Evolutionary conservation across 768 basidiomycete genomes (phyloP).

Genomic region (Cystobasidium ongulense): DNA sequence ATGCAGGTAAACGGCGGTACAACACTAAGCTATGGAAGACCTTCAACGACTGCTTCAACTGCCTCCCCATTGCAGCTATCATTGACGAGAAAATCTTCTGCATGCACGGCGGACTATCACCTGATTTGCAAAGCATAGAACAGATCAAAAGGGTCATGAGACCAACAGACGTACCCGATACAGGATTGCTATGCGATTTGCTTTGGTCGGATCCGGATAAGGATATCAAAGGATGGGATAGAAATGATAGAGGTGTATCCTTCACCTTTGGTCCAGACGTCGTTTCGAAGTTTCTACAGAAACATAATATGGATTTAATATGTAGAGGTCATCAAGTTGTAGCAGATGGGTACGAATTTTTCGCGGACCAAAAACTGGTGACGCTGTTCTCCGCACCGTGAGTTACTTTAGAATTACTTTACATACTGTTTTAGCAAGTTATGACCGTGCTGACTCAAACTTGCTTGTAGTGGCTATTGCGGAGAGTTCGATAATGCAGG

Average conservation of each 20-base stretch:
- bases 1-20: constrained; percentile 91
- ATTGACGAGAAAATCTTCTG: constrained; percentile 99
- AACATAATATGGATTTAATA: constrained; percentile 99
- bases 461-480: constrained; percentile 36
- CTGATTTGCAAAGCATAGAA: constrained; percentile 97
- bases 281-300: constrained; percentile 94
- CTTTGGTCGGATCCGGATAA: constrained; percentile 99
- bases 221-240: constrained; percentile 98
- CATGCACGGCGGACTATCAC: constrained; percentile 96
- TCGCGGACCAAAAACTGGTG: constrained; percentile 92
- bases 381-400: constrained; percentile 87
- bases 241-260: constrained; percentile 96
- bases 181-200: constrained; percentile 88
- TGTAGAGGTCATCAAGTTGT: constrained; percentile 99
- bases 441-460: neutral
- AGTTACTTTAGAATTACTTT: constrained; percentile 32
- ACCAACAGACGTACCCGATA: constrained; percentile 97
- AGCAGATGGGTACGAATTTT: constrained; percentile 98
- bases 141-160: constrained; percentile 98
- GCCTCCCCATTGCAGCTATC: constrained; percentile 95
- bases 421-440: neutral
- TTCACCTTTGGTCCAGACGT: constrained; percentile 99
- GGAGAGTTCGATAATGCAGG: constrained; percentile 86
- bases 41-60: constrained; percentile 99
- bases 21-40: constrained; percentile 99